Evolutionary conservation across 2,329 filamentous ascomycete species (phyloP).

Genomic region (Aureobasidium melanogenum): DNA sequence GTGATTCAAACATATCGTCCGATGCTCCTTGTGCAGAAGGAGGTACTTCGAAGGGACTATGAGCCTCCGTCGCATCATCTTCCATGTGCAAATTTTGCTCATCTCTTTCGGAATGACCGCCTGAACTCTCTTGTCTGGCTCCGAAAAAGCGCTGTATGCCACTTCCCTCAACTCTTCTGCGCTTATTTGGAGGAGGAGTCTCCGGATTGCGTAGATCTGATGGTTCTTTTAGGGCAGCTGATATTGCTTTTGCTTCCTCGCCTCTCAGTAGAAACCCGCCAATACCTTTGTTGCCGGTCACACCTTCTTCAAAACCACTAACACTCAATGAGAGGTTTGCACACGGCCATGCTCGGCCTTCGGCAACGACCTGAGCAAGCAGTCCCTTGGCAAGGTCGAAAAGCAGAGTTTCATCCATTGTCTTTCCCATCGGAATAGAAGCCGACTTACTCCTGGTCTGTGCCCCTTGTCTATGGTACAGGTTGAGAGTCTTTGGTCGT

Average conservation of each 20-base stretch:
- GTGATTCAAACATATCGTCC: background rate
- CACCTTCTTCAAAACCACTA: conserved; percentile 82
- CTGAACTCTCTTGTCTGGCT: conserved; percentile 16
- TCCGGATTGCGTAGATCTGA: conserved; percentile 18
- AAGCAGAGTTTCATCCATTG: conserved; percentile 62
- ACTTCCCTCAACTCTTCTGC: conserved; percentile 23
- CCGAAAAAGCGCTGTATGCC: conserved; percentile 30
- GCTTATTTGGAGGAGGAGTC: conserved; percentile 25
- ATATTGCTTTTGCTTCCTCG: conserved; percentile 45
- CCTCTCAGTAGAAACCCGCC: conserved; percentile 71
- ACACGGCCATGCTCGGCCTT: conserved; percentile 82
- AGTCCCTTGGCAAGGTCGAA: conserved; percentile 70
- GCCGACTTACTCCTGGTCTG: conserved; percentile 67
- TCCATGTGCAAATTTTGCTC: background rate
- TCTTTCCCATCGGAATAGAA: conserved; percentile 67
- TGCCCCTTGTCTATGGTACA: conserved; percentile 68
- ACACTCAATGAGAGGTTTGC: conserved; percentile 83
- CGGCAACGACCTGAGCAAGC: conserved; percentile 65
- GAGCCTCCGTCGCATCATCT: background rate
- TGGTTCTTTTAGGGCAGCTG: conserved; percentile 19
- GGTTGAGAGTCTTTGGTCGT: conserved; percentile 72
- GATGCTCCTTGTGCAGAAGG: background rate
- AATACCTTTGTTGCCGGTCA: conserved; percentile 78
- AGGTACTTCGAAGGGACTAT: background rate
- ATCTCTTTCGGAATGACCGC: conserved; percentile 12